phyloP scores from a whole-genome alignment of 1,139 yeast genomes.

The Lodderomyces elongisporus region DNA sequence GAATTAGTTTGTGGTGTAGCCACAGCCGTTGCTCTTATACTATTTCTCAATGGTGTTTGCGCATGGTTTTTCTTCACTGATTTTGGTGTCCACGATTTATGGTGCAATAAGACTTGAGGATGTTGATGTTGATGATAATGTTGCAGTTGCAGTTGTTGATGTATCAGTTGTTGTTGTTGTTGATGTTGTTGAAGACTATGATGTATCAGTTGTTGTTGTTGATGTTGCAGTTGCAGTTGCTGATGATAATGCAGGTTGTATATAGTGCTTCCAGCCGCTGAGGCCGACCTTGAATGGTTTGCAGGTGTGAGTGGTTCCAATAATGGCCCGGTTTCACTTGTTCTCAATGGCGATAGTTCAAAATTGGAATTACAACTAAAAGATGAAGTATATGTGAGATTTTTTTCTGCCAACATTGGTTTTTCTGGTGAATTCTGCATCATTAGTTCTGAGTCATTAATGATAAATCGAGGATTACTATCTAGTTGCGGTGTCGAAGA shows the following conservation, averaged over 20 bases:
- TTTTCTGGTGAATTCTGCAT: conserved; percentile 33
- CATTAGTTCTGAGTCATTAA: neutral
- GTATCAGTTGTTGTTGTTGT: conserved; percentile 4
- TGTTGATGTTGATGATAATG: neutral
- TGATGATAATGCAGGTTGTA: conserved; percentile 6
- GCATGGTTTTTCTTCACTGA: no score
- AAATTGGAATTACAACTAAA: conserved; percentile 62
- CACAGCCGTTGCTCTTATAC: conserved; percentile 32
- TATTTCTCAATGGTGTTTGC: conserved; percentile 37
- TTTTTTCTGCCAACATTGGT: conserved; percentile 41
- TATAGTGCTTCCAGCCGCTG: neutral
- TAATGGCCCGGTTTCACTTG: conserved; percentile 58
- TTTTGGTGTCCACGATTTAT: conserved; percentile 20
- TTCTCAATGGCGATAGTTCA: conserved; percentile 56
- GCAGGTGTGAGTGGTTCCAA: conserved; percentile 55
- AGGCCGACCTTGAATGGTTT: conserved; percentile 11
- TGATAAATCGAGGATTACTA: neutral
- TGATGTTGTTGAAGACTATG: conserved; percentile 10
- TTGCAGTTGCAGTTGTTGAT: conserved; percentile 1
- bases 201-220: conserved; percentile 8
- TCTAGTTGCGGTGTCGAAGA: neutral
- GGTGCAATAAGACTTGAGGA: neutral
- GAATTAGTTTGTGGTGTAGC: conserved; percentile 37
- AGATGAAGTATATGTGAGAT: conserved; percentile 49
- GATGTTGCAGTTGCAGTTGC: conserved; percentile 10